phyloP scores from a whole-genome alignment of 768 basidiomycete species.

The Tulasnella sp. region DNA sequence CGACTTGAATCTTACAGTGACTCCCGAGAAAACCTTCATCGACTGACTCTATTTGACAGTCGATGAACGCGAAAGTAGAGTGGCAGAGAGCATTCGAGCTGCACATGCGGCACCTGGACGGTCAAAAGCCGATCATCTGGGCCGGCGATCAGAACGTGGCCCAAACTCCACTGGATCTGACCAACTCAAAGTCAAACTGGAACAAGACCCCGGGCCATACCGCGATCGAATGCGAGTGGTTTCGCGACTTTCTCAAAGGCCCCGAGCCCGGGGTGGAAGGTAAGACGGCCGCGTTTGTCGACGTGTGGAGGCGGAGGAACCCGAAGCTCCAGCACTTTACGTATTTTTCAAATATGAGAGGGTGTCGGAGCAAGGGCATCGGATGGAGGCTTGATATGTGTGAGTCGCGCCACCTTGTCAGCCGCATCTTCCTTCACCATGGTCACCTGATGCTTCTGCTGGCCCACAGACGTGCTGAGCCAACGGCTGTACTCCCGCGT shows the following conservation, averaged over 20 bases:
- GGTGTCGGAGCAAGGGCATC: constrained; percentile 65
- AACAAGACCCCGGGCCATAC: constrained; percentile 84
- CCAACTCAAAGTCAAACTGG: constrained; percentile 65
- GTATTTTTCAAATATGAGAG: constrained; percentile 76
- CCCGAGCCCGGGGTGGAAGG: constrained; percentile 20
- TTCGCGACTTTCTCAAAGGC: constrained; percentile 52
- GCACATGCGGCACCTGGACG: constrained; percentile 62
- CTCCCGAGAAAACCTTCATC: too few relatives aligned
- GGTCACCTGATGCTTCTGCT: neutral
- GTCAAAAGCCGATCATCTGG: constrained; percentile 79
- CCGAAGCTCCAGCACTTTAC: constrained; percentile 64
- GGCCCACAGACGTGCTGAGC: constrained; percentile 56
- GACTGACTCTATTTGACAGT: constrained; percentile 33
- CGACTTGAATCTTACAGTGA: neutral
- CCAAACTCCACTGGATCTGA: constrained; percentile 61
- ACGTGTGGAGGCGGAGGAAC: constrained; percentile 67
- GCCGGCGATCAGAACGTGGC: constrained; percentile 80
- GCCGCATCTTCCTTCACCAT: neutral
- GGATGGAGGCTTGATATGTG: constrained; percentile 87
- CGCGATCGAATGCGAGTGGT: constrained; percentile 66
- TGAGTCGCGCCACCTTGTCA: constrained; percentile 25
- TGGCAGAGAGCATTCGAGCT: constrained; percentile 72
- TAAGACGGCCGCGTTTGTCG: constrained; percentile 44
- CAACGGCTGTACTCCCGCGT: constrained; percentile 52
- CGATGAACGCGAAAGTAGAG: constrained; percentile 57